Evolutionary conservation across 257 asterid species (phyloP), one percentile per base, ranked within the genome.

Genomic region (Lycium barbarum): DNA sequence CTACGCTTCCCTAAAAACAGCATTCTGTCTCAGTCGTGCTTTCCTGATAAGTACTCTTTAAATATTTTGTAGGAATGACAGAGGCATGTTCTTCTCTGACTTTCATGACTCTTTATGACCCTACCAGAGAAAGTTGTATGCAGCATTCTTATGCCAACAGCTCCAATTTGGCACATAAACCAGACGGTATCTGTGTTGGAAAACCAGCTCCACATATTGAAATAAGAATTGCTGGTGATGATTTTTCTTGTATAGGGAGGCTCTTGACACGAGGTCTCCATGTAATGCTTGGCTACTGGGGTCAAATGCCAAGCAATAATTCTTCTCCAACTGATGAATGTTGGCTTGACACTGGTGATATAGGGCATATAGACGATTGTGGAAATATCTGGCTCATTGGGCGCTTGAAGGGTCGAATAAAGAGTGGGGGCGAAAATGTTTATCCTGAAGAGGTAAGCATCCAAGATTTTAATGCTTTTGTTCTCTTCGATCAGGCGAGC

Each of bases 71-170:
- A 93, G 98, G 98, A 79, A 95, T 94, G 98, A 94, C 99, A 1
- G 98, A 96, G 91, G 95, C 98, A 2, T 94, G 99, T 82, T 95
- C 99, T 57, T 96, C 99, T 54, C 79, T 96, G 86, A 95, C 98
- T 47, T 94, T 96, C 97, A 88, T 81, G 95, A 96, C 93, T 43
- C 97, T 96, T 67, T 87, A 90, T 83, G 94, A 90, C 70, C 98
- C 98, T 7, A 70, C 85, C 6, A 83, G 85, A 49, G 88, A 85
- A 40, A 80, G 84, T 57, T 76, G 55, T 51, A 13, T n/a, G 62
- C 87, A 68, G 82, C 84, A 71, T 13, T 81, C 84, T 81, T 85
- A 67, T 66, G 79, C 67, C 36, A 57, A 85, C 79, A 90, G 49
- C 58, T 81, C 90, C 76, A 81, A 70, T 57, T 84, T 80, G 40